Conservation (phyloP, 768 basidiomycete species). For the Pisolithus orientalis region DNA sequence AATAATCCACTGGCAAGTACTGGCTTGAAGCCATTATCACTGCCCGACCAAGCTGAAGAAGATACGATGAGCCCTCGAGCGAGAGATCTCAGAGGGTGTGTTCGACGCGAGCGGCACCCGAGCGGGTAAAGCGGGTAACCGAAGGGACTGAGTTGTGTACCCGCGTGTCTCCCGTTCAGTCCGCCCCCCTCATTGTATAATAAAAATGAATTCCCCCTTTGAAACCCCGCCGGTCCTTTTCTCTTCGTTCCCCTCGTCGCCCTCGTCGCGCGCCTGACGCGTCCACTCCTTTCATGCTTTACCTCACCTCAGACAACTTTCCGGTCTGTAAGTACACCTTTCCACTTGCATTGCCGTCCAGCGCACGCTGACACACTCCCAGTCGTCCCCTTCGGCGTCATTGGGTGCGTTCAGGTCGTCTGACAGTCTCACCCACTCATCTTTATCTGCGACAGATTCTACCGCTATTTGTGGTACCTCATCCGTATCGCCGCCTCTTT, state of each 20-base stretch:
- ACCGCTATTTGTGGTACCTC: slow-evolving; percentile 89
- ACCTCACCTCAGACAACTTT: slow-evolving; percentile 87
- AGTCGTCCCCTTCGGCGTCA: slow-evolving; percentile 90
- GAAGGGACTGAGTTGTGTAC: no score
- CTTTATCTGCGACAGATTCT: slow-evolving; percentile 51
- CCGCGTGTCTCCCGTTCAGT: no score
- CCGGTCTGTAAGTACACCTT: slow-evolving; percentile 67
- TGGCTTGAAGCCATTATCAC: no score
- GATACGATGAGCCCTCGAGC: no score
- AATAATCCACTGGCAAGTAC: no score
- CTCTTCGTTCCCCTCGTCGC: slow-evolving; percentile 8
- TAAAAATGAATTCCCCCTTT: not conserved
- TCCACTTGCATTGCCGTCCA: not conserved
- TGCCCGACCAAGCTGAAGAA: no score
- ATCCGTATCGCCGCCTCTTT: slow-evolving; percentile 77
- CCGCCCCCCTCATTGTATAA: not conserved
- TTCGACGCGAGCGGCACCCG: no score
- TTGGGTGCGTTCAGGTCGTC: slow-evolving; percentile 50
- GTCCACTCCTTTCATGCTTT: slow-evolving; percentile 50
- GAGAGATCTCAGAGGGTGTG: no score
- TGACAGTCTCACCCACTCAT: slow-evolving; percentile 1
- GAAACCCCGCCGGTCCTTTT: slow-evolving; percentile 4
- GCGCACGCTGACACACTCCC: slow-evolving; percentile 3
- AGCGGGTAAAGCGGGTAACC: no score
- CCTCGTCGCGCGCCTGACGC: slow-evolving; percentile 8